Base-by-base conservation (phyloP, 2,329 filamentous ascomycete species). In the Pseudocercospora eumusae region DNA sequence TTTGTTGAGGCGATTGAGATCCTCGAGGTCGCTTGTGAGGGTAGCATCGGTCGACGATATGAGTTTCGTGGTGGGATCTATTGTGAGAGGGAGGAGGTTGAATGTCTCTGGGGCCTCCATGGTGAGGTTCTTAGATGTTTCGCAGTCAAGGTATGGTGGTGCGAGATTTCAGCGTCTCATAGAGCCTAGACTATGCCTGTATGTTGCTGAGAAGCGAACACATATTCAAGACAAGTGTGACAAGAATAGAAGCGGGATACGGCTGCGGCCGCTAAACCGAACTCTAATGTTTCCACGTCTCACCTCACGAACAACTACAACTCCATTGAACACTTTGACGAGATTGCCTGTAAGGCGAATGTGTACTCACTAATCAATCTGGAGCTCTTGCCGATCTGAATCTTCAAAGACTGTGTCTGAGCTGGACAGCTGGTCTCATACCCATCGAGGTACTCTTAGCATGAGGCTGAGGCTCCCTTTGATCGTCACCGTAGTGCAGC, bases 11-110 rank as follows among this genome's bases (percentile, higher is more conserved):
- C 77, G 74, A 82, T 96, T 97, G 64, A 98, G 86, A 45, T 86
- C 81, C 33, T 83, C 79, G 68, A 97, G 86, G 65, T 82, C 79
- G 62, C 71, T 69, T 50, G 68, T 62, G 40, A 82, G 75, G 47
- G 73, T 69, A 62, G 79, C 74, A 61, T 81, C 75, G 66, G 72
- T 69, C 56, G 74, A 70, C 57, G 82, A 81, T 74, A 98, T 83
- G 70, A 87, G 82, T 81, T 96, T 96, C 73, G 89, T 89, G 68
- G 86, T 77, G n/a, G 91, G 86, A 80, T 97, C 90, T 76, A 98
- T 84, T 65, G 86, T 81, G 57, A 99, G 82, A 10, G 66, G 63
- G 49, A 68, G 63, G 27, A 63, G 60, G 33, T 58, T 68, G 59
- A 65, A 68, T 8, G 60, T 57, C 23, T 68, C 66, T 21, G 56